Evolutionary conservation across 2,329 filamentous ascomycete species (phyloP), one percentile per base, ranked within the genome.

Genomic region (Fusarium xyrophilum): DNA sequence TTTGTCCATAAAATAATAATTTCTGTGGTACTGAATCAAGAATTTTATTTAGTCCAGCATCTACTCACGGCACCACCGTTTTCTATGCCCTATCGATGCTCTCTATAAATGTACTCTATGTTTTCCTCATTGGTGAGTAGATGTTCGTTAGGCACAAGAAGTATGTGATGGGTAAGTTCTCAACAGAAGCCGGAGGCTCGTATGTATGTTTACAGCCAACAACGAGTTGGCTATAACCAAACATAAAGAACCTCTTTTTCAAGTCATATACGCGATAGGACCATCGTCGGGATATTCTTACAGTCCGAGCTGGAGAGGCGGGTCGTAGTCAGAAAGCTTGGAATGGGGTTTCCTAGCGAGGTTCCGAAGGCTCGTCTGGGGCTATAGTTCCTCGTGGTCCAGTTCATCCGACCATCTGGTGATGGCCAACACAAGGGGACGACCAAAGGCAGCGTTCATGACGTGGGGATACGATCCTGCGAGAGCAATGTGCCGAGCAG

Each of bases 281-380:
- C 27, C 27, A 27, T 9, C 27, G 27, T 27, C 9, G 9, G 27
- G 10, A 10, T 27, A 27, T 27, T 27, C 27, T 27, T 27, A 10
- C 27, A 27, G 27, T 27, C 27, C 27, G 27, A 27, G 27, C 9
- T 27, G 27, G 7, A 27, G 27, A 27, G 28, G 28, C 28, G 4
- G 6, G 8, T 39, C n/a, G n/a, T 21, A 39, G 38, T 39, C 38
- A 39, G 13, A 39, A 39, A 39, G 38, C 38, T 15, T 21, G 0
- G 1, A 1, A 14, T 21, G 10, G 38, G n/a, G 15, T 0, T 39
- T 39, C 0, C 38, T 13, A 11, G 21, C 4, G 21, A 40, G 39
- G 10, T 40, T 40, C 0, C 1, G 10, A 8, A 23, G 39, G 6
- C 21, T 40, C 6, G 21, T 40, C 1, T 40, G 14, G 3, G 21